Evolutionary conservation across 805 yeast genomes (phyloP), one percentile per base, ranked within the genome.

Genomic region (Jamesozyma jinghongensis): DNA sequence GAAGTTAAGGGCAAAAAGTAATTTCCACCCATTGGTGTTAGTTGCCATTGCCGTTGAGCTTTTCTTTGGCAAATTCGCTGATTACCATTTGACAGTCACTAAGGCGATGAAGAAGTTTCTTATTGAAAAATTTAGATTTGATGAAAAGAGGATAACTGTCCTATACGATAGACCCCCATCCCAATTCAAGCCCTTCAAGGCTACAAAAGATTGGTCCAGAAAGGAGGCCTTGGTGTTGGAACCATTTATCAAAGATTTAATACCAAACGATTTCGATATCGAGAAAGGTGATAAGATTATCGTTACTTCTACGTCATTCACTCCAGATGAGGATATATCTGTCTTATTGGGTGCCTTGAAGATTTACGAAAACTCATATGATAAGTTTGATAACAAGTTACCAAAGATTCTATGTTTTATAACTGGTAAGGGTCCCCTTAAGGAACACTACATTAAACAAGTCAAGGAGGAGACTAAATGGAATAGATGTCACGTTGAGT

Each of bases 351-450:
- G 78, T 10, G 86, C 95, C 0, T 65, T 92, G 40, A 70, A 71
- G 38, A 48, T 62, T 18, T 80, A 85, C 48, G 88, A 83, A 38
- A 45, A 49, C 10, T 52, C 59, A 12, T 46, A 57, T 19, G 28
- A 39, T 10, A 47, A 46, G 17, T 48, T 51, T 11, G 59, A 61
- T 37, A 38, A 47, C 30, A 40, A 38, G 3, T 47, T 70, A 3
- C 78, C 79, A 1, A 71, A 69, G 3, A 54, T 88, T 1, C 59
- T 77, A 30, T 74, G 86, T 40, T 62, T 92, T n/a, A 81, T 92
- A n/a, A 92, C 99, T 0, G 99, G 99, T 0, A 90, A 88, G 58
- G 99, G 99, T 0, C 97, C 97, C 0, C 58, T 83, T 62, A 77
- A 77, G 48, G 59, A 62, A 2, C 63, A 72, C 17, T 82, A 80